Percentiles rank a stretch among this genome's conserved stretches.
phyloP scores from a whole-genome alignment of 495 filamentous ascomycete genomes.

The Penicillium malachiteum region DNA sequence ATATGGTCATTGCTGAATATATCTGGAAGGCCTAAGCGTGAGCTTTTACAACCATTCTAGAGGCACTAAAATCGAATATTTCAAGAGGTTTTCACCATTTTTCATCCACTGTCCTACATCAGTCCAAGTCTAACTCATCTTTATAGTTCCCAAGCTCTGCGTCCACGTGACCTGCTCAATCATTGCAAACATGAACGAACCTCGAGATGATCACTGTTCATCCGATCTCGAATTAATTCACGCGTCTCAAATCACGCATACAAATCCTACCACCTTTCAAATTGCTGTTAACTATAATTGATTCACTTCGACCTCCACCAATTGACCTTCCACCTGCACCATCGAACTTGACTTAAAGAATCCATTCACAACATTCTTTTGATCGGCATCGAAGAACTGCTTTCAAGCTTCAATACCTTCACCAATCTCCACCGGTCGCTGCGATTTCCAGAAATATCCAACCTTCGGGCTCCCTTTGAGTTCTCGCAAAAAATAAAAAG shows the following conservation, averaged over 20 bases:
- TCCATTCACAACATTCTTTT: background rate
- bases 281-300: background rate
- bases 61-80: background rate
- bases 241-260: background rate
- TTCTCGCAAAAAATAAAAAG: no score
- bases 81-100: background rate
- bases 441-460: no score
- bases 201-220: slow-evolving; percentile 6
- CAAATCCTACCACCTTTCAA: background rate
- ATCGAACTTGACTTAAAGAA: slow-evolving; percentile 2
- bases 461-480: no score
- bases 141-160: slow-evolving; percentile 5
- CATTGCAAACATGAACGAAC: slow-evolving; percentile 18
- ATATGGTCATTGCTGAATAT: background rate
- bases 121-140: background rate
- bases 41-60: background rate
- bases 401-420: background rate
- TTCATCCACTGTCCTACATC: no score
- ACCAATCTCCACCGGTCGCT: no score
- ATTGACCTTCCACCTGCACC: background rate
- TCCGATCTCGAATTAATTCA: background rate
- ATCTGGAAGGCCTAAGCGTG: background rate
- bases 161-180: slow-evolving; percentile 21
- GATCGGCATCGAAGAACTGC: background rate
- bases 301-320: background rate